These are phyloP conservation scores for Pleurotus djamor DNA, from an alignment of 768 basidiomycete species.

Conservation along the genomic window DNA sequence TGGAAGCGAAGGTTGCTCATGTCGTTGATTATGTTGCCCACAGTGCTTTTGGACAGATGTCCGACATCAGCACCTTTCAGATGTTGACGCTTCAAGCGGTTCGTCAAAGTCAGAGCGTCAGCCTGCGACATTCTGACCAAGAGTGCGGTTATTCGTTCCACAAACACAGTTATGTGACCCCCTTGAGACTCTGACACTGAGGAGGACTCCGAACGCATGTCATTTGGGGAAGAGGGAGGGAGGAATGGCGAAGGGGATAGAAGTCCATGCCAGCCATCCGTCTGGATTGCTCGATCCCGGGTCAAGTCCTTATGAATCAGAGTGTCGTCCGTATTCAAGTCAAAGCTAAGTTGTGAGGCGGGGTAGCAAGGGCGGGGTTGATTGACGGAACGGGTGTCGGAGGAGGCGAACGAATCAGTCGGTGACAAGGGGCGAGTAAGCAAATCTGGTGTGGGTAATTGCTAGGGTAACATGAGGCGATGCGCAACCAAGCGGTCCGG, in stretches of 20 bases:
- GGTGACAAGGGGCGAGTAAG: conserved; percentile 41
- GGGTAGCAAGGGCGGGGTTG: conserved; percentile 25
- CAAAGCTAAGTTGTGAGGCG: conserved; percentile 35
- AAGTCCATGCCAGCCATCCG: conserved; percentile 40
- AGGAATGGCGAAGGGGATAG: conserved; percentile 29
- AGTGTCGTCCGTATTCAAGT: conserved; percentile 35
- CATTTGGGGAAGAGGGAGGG: conserved; percentile 44
- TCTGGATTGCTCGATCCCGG: conserved; percentile 69
- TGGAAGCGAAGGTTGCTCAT: conserved; percentile 64
- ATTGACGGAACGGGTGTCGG: conserved; percentile 25
- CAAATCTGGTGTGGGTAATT: conserved; percentile 44
- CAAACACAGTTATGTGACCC: conserved; percentile 50
- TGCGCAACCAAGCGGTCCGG: not conserved
- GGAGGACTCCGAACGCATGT: conserved; percentile 74
- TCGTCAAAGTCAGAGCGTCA: conserved; percentile 85
- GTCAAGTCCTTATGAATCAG: conserved; percentile 45
- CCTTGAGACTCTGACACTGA: conserved; percentile 55
- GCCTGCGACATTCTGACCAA: conserved; percentile 60
- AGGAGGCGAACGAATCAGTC: conserved; percentile 28
- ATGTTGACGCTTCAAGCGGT: conserved; percentile 88
- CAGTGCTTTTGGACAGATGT: conserved; percentile 81
- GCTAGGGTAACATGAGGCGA: conserved; percentile 18
- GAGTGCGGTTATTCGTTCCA: conserved; percentile 65
- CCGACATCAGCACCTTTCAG: conserved; percentile 82
- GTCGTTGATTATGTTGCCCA: conserved; percentile 74